A percentile compares a stretch with the other conserved stretches of the same genome.
Evolutionary conservation across 257 asterid species (phyloP).

Genomic region (Ilex aquifolium): DNA sequence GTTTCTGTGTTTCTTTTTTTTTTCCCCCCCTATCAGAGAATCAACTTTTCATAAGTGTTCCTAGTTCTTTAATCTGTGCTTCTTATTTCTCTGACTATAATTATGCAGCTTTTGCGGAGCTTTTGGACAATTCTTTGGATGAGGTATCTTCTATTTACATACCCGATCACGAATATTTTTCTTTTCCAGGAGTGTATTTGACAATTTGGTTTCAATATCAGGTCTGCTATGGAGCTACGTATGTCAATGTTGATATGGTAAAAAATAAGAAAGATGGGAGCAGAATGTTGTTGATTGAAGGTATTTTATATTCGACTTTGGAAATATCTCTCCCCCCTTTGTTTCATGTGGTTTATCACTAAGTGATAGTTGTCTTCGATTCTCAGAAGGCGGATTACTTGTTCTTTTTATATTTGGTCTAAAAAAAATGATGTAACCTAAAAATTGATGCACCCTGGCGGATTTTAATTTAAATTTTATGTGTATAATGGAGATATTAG

Average conservation of each 20-base stretch:
- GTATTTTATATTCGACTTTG: slow-evolving; percentile 22
- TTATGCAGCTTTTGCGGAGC: slow-evolving; percentile 93
- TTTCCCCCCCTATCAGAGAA: neutral
- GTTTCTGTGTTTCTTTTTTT: slow-evolving; percentile 1
- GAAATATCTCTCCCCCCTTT: neutral
- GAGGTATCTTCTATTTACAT: slow-evolving; percentile 46
- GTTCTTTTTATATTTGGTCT: too few species aligned
- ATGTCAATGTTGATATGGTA: slow-evolving; percentile 69
- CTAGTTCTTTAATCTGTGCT: slow-evolving; percentile 12
- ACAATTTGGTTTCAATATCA: slow-evolving; percentile 18
- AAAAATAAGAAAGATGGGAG: slow-evolving; percentile 69
- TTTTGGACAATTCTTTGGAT: slow-evolving; percentile 82
- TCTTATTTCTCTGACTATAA: slow-evolving; percentile 11
- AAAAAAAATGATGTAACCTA: too few species aligned
- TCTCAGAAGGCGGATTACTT: too few species aligned
- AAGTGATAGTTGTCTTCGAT: too few species aligned
- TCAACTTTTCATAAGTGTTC: neutral
- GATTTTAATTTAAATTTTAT: too few species aligned
- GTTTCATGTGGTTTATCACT: neutral
- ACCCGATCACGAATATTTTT: slow-evolving; percentile 1
- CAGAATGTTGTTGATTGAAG: slow-evolving; percentile 88
- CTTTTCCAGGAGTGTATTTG: slow-evolving; percentile 13
- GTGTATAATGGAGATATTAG: too few species aligned
- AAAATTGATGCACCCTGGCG: too few species aligned
- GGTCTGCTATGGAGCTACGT: slow-evolving; percentile 87